phyloP scores from a whole-genome alignment of 129 eudicot species.

The Helianthus annuus region DNA sequence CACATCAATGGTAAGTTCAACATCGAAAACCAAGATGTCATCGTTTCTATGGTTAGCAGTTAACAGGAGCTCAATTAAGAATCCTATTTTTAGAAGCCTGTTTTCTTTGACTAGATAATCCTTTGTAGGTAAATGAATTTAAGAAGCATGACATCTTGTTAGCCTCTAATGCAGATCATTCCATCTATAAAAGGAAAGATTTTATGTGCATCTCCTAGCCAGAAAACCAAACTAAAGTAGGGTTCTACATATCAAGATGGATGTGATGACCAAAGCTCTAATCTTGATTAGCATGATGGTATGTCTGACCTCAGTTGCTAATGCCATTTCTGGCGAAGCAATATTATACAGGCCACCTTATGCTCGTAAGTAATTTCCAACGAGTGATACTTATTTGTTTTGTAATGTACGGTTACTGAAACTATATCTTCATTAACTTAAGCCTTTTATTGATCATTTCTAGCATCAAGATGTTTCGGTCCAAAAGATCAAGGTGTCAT shows the following conservation, averaged over 20 bases:
- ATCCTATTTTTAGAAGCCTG: neutral
- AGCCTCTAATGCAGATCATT: neutral
- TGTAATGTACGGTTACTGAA: no score
- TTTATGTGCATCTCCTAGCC: neutral
- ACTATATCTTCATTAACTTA: neutral
- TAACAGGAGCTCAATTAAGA: neutral
- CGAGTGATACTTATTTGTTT: no score
- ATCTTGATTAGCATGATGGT: conserved; percentile 19
- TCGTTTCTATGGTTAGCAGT: neutral
- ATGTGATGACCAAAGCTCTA: conserved; percentile 17
- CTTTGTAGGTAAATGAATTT: neutral
- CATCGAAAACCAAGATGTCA: no score
- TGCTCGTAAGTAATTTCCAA: conserved; percentile 33
- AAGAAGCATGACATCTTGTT: neutral
- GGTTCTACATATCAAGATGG: conserved; percentile 10
- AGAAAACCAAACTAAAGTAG: neutral
- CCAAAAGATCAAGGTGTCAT: conserved; percentile 31
- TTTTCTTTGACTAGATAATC: conserved; percentile 10
- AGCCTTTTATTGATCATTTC: neutral
- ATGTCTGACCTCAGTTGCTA: conserved; percentile 21
- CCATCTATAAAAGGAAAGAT: conserved; percentile 10
- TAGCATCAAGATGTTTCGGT: conserved; percentile 55
- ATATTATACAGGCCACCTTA: conserved; percentile 36
- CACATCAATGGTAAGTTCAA: no score
- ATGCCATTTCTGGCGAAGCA: conserved; percentile 38